These are phyloP conservation scores for Simplicillium aogashimaense DNA, from an alignment of 2,329 filamentous ascomycete genomes.

Conservation along the genomic window DNA sequence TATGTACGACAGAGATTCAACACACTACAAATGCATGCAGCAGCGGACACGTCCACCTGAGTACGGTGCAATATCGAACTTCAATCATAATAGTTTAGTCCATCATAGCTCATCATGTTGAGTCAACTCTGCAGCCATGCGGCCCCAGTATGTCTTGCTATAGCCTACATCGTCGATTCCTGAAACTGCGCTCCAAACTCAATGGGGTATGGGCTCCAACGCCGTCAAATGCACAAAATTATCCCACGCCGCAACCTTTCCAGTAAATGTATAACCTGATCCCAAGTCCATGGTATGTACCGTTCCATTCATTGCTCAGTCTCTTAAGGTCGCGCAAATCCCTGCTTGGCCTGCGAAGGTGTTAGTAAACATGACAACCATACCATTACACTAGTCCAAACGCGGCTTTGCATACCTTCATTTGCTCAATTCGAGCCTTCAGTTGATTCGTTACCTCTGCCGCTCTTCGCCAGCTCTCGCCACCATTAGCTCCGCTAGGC, in stretches of 20 bases:
- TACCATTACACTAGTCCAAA: too few relatives aligned
- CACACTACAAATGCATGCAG: too few relatives aligned
- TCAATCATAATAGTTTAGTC: too few relatives aligned
- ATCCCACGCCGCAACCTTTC: neutral
- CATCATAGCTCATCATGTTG: too few relatives aligned
- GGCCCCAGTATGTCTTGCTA: neutral
- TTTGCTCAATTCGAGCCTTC: slow-evolving; percentile 95
- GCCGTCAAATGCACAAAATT: slow-evolving; percentile 7
- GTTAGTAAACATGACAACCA: slow-evolving; percentile 1
- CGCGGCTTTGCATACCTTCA: slow-evolving; percentile 56
- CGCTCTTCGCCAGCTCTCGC: slow-evolving; percentile 91
- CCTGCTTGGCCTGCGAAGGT: slow-evolving; percentile 17
- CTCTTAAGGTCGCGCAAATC: slow-evolving; percentile 15
- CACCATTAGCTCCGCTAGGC: slow-evolving; percentile 20
- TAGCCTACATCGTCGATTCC: slow-evolving; percentile 1
- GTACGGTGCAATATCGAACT: too few relatives aligned
- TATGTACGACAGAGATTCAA: too few relatives aligned
- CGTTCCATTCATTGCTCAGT: neutral
- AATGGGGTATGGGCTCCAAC: slow-evolving; percentile 4
- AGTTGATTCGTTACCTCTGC: slow-evolving; percentile 96
- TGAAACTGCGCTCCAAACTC: neutral
- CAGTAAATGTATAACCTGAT: neutral
- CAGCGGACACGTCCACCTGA: too few relatives aligned
- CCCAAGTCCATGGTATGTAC: neutral
- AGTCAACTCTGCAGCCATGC: too few relatives aligned